phyloP scores from a whole-genome alignment of 805 yeast species.

The Suhomyces sp. region DNA sequence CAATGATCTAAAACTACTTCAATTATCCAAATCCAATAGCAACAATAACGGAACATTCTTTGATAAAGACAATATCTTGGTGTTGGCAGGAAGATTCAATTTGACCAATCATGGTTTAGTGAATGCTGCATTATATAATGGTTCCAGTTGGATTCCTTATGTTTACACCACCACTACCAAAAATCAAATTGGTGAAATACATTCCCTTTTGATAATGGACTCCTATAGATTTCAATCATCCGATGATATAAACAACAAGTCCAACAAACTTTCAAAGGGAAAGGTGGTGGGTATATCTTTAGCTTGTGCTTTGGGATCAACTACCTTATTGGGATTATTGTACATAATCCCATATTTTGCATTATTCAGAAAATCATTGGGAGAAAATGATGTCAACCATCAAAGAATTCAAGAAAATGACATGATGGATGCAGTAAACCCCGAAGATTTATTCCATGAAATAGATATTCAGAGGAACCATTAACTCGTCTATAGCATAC shows the following conservation, averaged over 20 bases:
- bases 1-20: conserved; percentile 44
- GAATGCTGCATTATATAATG: conserved; percentile 64
- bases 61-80: conserved; percentile 43
- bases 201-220: conserved; percentile 34
- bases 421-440: conserved; percentile 43
- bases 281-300: conserved; percentile 45
- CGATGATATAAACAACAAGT: conserved; percentile 21
- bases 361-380: conserved; percentile 28
- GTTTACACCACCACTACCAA: conserved; percentile 35
- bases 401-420: conserved; percentile 43
- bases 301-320: conserved; percentile 45
- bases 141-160: conserved; percentile 65
- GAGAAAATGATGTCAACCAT: conserved; percentile 11
- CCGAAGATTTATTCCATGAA: conserved; percentile 43
- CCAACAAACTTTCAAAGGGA: conserved; percentile 30
- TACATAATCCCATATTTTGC: conserved; percentile 39
- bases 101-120: conserved; percentile 52
- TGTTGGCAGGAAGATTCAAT: conserved; percentile 57
- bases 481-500: conserved; percentile 55
- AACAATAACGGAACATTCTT: conserved; percentile 36
- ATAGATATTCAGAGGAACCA: conserved; percentile 35
- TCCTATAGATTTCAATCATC: conserved; percentile 34
- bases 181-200: conserved; percentile 25
- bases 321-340: conserved; percentile 38
- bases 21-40: conserved; percentile 27